These are phyloP conservation scores for Penicillium sp. DNA, from an alignment of 2,329 filamentous ascomycete species.

Conservation along the genomic window DNA sequence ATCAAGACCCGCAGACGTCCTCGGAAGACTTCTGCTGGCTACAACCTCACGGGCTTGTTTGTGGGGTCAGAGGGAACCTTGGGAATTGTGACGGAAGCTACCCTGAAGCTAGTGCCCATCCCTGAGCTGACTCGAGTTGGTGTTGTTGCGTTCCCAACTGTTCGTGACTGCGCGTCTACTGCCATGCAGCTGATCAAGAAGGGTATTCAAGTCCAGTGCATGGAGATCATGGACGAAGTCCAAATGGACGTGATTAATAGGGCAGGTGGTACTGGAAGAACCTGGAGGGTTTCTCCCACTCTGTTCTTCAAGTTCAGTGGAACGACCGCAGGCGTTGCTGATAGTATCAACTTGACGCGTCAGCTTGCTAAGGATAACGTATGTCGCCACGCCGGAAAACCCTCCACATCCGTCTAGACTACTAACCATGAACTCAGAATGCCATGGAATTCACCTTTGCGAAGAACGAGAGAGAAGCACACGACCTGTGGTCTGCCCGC, in stretches of 20 bases:
- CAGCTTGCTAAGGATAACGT: constrained; percentile 64
- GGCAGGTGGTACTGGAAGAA: constrained; percentile 60
- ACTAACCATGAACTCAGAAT: constrained; percentile 27
- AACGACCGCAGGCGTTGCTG: constrained; percentile 73
- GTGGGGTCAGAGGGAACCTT: constrained; percentile 72
- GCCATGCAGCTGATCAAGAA: constrained; percentile 66
- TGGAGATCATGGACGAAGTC: constrained; percentile 64
- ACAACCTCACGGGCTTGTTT: constrained; percentile 70
- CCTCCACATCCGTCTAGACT: too few species aligned
- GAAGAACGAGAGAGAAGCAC: constrained; percentile 54
- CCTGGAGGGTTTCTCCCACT: constrained; percentile 44
- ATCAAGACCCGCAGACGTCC: constrained; percentile 64
- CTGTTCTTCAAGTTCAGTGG: constrained; percentile 66
- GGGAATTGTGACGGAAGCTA: constrained; percentile 70
- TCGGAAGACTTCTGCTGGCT: constrained; percentile 70
- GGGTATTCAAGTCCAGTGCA: constrained; percentile 68
- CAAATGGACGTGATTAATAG: constrained; percentile 69
- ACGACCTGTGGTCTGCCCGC: constrained; percentile 61
- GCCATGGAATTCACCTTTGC: constrained; percentile 59
- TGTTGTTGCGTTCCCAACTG: constrained; percentile 60
- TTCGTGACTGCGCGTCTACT: constrained; percentile 64
- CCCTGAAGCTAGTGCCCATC: constrained; percentile 66
- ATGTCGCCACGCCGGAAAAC: background rate
- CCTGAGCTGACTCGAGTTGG: constrained; percentile 67
- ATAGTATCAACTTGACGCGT: constrained; percentile 72